A percentile compares a stretch with the other conserved stretches of the same genome.
Evolutionary conservation across 768 basidiomycete genomes (phyloP).

Genomic region (Phlebiopsis gigantea): DNA sequence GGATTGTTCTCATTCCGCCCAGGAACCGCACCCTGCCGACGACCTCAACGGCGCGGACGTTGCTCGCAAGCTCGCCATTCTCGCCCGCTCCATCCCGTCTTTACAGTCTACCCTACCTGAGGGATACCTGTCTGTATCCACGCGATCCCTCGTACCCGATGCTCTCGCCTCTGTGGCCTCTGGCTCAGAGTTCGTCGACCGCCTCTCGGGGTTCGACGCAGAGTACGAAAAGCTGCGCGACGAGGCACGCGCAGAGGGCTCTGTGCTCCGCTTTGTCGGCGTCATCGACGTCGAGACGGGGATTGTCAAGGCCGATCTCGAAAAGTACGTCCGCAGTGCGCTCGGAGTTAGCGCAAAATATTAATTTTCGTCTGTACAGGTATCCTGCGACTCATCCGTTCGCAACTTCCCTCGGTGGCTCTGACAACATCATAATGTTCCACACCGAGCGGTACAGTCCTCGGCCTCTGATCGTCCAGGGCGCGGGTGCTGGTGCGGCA

Average conservation of each 20-base stretch:
- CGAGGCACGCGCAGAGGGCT: conserved; percentile 72
- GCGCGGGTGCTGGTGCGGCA: conserved; percentile 94
- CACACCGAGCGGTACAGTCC: conserved; percentile 88
- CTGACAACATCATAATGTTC: conserved; percentile 98
- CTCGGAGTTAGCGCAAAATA: neutral
- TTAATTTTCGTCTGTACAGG: conserved; percentile 34
- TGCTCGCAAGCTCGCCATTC: conserved; percentile 93
- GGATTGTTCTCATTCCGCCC: neutral
- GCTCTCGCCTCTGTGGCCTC: conserved; percentile 60
- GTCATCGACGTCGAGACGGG: conserved; percentile 78
- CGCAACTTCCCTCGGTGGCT: conserved; percentile 91
- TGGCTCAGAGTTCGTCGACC: conserved; percentile 78
- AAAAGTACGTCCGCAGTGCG: conserved; percentile 53
- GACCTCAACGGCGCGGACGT: conserved; percentile 97
- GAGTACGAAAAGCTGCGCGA: conserved; percentile 73
- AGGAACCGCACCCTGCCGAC: conserved; percentile 92
- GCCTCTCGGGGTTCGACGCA: conserved; percentile 77
- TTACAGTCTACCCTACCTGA: conserved; percentile 53
- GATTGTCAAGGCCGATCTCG: conserved; percentile 80
- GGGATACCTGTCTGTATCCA: conserved; percentile 78
- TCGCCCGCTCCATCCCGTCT: conserved; percentile 70
- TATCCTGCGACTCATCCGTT: conserved; percentile 90
- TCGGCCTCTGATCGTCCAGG: conserved; percentile 89
- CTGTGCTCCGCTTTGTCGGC: conserved; percentile 90
- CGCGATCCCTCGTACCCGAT: conserved; percentile 79